A percentile compares a stretch with the other conserved stretches of the same genome.
Conservation (phyloP, 331 rosid genomes). For the Prunus yedoensis region DNA sequence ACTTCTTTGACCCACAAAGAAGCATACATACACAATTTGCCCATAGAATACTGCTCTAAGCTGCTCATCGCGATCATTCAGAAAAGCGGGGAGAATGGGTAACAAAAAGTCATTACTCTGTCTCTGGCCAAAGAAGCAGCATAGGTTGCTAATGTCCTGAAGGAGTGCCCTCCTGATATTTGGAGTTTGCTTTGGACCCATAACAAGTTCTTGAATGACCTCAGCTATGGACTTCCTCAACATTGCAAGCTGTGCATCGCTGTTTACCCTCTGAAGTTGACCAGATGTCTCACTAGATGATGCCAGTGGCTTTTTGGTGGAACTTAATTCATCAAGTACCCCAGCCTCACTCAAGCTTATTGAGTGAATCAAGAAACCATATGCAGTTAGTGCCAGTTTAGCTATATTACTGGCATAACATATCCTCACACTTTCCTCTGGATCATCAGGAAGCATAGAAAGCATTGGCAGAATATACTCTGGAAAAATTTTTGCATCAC, state of each 20-base stretch:
- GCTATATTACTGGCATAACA: slow-evolving; percentile 96
- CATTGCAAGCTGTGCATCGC: slow-evolving; percentile 68
- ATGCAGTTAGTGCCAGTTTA: slow-evolving; percentile 87
- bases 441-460: slow-evolving; percentile 98
- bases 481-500: slow-evolving; percentile 95
- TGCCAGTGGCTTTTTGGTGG: slow-evolving; percentile 47
- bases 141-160: slow-evolving; percentile 83
- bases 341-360: slow-evolving; percentile 96
- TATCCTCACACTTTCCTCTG: slow-evolving; percentile 97
- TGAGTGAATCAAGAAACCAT: slow-evolving; percentile 88
- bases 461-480: slow-evolving; percentile 97
- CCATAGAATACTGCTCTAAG: slow-evolving; percentile 88
- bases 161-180: slow-evolving; percentile 95
- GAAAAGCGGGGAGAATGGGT: slow-evolving; percentile 97
- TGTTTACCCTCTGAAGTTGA: slow-evolving; percentile 56
- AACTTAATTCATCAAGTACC: slow-evolving; percentile 81
- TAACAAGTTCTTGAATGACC: slow-evolving; percentile 96
- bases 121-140: slow-evolving; percentile 95
- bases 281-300: slow-evolving; percentile 64
- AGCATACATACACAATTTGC: slow-evolving; percentile 89
- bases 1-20: slow-evolving; percentile 97
- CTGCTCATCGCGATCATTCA: slow-evolving; percentile 91
- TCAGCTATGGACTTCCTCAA: slow-evolving; percentile 94
- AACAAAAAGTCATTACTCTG: slow-evolving; percentile 93
- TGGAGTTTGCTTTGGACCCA: slow-evolving; percentile 99